Evolutionary conservation across 768 basidiomycete species (phyloP).

Genomic region (Termitomyces eurrhizus): DNA sequence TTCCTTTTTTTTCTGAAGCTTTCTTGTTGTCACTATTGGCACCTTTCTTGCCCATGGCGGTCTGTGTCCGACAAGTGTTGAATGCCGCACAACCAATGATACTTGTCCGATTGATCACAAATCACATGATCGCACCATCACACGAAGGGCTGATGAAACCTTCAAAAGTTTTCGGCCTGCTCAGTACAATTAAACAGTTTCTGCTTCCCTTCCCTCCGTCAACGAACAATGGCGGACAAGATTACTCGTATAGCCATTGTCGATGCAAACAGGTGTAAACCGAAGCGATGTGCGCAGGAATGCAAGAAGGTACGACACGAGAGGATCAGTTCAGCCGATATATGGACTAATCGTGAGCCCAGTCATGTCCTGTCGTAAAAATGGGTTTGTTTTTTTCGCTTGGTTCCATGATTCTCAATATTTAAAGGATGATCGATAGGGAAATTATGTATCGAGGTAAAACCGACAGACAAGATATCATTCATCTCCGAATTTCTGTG

Average conservation of each 20-base stretch:
- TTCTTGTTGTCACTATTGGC: constrained; percentile 30
- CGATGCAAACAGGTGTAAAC: constrained; percentile 89
- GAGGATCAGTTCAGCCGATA: constrained; percentile 5
- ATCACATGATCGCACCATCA: constrained; percentile 19
- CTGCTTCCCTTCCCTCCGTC: constrained; percentile 11
- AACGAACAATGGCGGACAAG: constrained; percentile 74
- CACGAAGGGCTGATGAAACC: constrained; percentile 1
- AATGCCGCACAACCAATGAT: constrained; percentile 4
- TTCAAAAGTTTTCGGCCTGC: constrained; percentile 17
- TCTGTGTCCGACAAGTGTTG: not conserved
- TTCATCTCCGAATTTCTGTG: constrained; percentile 99
- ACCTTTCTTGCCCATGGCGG: constrained; percentile 35
- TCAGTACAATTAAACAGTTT: not conserved
- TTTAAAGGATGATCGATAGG: constrained; percentile 41
- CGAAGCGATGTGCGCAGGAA: constrained; percentile 95
- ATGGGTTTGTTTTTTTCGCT: constrained; percentile 16
- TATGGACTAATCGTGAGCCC: constrained; percentile 12
- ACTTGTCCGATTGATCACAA: constrained; percentile 15
- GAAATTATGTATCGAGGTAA: constrained; percentile 98
- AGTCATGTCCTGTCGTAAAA: constrained; percentile 25
- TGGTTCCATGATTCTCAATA: not conserved
- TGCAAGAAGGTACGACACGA: constrained; percentile 79
- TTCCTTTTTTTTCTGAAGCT: constrained; percentile 38
- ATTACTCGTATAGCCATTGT: constrained; percentile 98
- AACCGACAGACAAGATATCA: constrained; percentile 92